These are phyloP conservation scores for Lactuca sativa DNA, from an alignment of 129 eudicot species.

Conservation along the genomic window DNA sequence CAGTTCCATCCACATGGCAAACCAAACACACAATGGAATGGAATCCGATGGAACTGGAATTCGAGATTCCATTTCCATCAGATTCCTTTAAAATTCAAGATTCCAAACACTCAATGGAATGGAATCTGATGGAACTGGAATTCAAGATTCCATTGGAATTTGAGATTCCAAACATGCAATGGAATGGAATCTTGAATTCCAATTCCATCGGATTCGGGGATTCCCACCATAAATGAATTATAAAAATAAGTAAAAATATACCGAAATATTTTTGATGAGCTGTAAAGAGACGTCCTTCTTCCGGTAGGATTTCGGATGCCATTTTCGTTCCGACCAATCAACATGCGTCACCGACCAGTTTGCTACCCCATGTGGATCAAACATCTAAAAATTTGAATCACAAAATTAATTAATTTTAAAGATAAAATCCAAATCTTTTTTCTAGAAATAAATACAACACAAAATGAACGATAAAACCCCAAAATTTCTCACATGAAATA, in stretches of 20 bases:
- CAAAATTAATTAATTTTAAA: slow-evolving; percentile 7
- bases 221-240: no score
- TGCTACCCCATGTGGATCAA: slow-evolving; percentile 80
- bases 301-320: slow-evolving; percentile 86
- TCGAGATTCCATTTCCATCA: no score
- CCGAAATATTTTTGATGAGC: slow-evolving; percentile 66
- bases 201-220: no score
- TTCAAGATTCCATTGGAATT: no score
- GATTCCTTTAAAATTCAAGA: no score
- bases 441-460: not conserved
- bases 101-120: no score
- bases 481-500: slow-evolving; percentile 51
- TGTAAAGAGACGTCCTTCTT: slow-evolving; percentile 56
- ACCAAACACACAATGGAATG: no score
- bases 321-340: slow-evolving; percentile 98
- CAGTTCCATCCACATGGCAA: no score
- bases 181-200: no score
- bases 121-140: no score
- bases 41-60: no score
- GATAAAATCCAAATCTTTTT: not conserved
- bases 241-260: slow-evolving; percentile 19
- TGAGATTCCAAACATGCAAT: no score
- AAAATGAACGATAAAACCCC: not conserved
- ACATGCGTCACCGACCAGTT: slow-evolving; percentile 94
- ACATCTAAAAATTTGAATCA: slow-evolving; percentile 52